These are phyloP conservation scores for Plasmodium gaboni DNA, from an alignment of 169 alveolate species.

Conservation along the genomic window DNA sequence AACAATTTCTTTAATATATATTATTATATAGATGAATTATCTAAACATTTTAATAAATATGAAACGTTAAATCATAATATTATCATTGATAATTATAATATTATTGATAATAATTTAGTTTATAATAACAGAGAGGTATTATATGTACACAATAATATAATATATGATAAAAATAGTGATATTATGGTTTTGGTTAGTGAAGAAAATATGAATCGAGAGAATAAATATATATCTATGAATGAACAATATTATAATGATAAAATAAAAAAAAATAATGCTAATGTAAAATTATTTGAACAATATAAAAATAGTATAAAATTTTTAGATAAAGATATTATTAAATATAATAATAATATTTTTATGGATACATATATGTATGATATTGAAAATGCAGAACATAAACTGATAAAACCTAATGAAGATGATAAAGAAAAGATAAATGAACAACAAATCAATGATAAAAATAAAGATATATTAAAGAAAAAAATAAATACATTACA, in stretches of 20 bases:
- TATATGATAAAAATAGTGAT: slow-evolving; percentile 29
- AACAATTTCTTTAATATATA: slow-evolving; percentile 47
- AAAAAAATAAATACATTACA: not conserved
- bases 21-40: slow-evolving; percentile 27
- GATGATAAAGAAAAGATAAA: not conserved
- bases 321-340: slow-evolving; percentile 28
- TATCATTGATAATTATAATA: slow-evolving; percentile 25
- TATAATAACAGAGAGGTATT: slow-evolving; percentile 36
- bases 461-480: not conserved
- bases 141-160: slow-evolving; percentile 29
- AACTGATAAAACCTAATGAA: not conserved
- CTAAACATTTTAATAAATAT: slow-evolving; percentile 36
- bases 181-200: slow-evolving; percentile 48
- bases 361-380: slow-evolving; percentile 35
- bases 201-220: slow-evolving; percentile 18
- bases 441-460: not conserved
- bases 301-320: slow-evolving; percentile 26
- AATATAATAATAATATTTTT: slow-evolving; percentile 30
- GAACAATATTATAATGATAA: slow-evolving; percentile 72
- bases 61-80: slow-evolving; percentile 48
- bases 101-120: not conserved
- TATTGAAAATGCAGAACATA: not conserved
- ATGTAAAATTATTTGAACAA: slow-evolving; percentile 36
- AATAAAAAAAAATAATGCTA: slow-evolving; percentile 18
- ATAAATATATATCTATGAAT: slow-evolving; percentile 62